Percentiles rank a stretch among this genome's conserved stretches.
phyloP scores from a whole-genome alignment of 2,329 filamentous ascomycete genomes.

The Monilinia laxa region DNA sequence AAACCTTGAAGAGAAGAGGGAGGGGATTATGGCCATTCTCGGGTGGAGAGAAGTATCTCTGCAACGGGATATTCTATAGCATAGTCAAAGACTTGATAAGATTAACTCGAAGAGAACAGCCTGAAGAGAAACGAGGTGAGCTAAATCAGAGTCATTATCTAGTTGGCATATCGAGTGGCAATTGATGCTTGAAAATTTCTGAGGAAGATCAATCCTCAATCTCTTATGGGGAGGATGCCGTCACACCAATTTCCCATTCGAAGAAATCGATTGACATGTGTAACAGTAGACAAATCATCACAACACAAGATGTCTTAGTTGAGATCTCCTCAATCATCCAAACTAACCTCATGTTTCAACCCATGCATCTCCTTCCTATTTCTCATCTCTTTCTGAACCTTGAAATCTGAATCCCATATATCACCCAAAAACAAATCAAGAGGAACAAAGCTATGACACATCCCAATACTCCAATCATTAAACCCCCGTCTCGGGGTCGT shows the following conservation, averaged over 20 bases:
- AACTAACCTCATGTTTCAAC: neutral
- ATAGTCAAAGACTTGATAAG: neutral
- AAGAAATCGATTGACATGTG: conserved; percentile 3
- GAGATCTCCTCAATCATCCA: neutral
- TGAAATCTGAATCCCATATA: neutral
- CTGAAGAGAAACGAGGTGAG: neutral
- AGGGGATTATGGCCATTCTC: neutral
- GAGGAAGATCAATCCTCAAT: neutral
- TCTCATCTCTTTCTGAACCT: neutral
- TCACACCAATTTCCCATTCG: conserved; percentile 10
- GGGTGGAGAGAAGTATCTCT: neutral
- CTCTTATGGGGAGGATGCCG: neutral
- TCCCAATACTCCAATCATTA: too few species aligned
- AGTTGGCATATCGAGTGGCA: too few species aligned
- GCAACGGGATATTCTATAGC: neutral
- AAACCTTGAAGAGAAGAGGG: neutral
- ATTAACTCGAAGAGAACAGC: neutral
- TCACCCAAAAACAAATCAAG: neutral
- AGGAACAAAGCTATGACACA: neutral
- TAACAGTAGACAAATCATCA: neutral
- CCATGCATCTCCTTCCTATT: neutral
- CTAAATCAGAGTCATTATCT: neutral
- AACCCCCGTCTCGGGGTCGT: neutral
- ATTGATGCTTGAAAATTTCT: neutral
- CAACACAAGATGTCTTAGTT: neutral